A percentile compares a stretch with the other conserved stretches of the same genome.
These are phyloP conservation scores for Xylaria sp. DNA, from an alignment of 2,329 filamentous ascomycete species.

Conservation along the genomic window DNA sequence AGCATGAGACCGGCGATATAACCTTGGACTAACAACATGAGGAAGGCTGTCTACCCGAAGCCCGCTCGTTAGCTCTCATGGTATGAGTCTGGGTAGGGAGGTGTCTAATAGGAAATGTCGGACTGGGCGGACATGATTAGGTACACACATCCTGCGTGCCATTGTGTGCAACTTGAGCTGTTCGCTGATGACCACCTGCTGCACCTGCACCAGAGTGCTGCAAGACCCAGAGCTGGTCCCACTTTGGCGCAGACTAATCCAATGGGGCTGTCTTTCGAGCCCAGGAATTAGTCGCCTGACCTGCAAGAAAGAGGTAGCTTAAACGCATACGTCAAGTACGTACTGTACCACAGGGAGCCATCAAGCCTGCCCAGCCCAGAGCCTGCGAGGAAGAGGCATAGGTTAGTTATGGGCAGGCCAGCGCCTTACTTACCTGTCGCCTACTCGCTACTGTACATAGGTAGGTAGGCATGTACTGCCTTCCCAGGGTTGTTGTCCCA, in stretches of 20 bases:
- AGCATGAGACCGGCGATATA: too few relatives aligned
- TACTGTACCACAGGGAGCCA: conserved; percentile 12
- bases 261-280: conserved; percentile 20
- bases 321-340: conserved; percentile 21
- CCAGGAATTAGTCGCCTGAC: conserved; percentile 31
- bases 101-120: neutral
- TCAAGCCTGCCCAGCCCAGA: conserved; percentile 1
- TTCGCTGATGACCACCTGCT: conserved; percentile 26
- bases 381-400: too few relatives aligned
- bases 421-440: conserved; percentile 9
- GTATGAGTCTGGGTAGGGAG: neutral
- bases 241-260: conserved; percentile 27
- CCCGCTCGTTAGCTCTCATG: neutral
- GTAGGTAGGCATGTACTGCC: too few relatives aligned
- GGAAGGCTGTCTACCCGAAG: neutral
- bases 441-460: neutral
- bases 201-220: conserved; percentile 27
- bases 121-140: conserved; percentile 15
- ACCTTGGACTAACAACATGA: neutral
- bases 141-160: conserved; percentile 15
- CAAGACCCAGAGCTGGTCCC: conserved; percentile 23
- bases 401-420: neutral
- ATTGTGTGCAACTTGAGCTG: conserved; percentile 25
- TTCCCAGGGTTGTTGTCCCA: too few relatives aligned
- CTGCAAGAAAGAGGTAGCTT: conserved; percentile 28